phyloP scores from a whole-genome alignment of 2,329 filamentous ascomycete species.

The Fusarium sp. region DNA sequence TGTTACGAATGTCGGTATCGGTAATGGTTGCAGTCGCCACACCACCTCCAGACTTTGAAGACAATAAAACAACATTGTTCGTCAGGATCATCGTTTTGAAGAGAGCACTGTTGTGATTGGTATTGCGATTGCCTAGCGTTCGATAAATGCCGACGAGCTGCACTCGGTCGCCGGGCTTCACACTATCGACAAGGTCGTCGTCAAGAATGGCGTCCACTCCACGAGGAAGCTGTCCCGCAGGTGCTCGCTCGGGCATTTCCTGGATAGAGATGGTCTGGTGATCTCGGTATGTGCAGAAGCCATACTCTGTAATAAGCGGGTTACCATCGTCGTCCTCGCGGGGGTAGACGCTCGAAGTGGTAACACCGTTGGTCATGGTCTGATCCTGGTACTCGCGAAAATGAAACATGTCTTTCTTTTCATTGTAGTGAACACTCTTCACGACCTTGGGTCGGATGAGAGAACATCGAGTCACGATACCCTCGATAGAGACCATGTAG shows the following conservation, averaged over 20 bases:
- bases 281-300: conserved; percentile 93
- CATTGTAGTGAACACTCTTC: conserved; percentile 97
- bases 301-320: conserved; percentile 93
- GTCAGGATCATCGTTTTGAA: conserved; percentile 95
- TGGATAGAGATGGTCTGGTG: conserved; percentile 98
- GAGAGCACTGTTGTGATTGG: conserved; percentile 87
- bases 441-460: conserved; percentile 97
- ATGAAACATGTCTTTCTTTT: conserved; percentile 86
- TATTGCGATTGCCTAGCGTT: conserved; percentile 94
- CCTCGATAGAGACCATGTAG: conserved; percentile 96
- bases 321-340: conserved; percentile 95
- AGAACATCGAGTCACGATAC: conserved; percentile 96
- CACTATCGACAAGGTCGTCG: conserved; percentile 93
- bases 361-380: conserved; percentile 94
- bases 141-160: conserved; percentile 97
- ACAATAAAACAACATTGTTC: conserved; percentile 94
- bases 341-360: conserved; percentile 92
- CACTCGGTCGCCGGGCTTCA: conserved; percentile 95
- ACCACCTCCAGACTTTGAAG: conserved; percentile 94
- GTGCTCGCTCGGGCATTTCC: conserved; percentile 97
- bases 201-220: conserved; percentile 97
- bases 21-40: conserved; percentile 93
- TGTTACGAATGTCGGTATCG: conserved; percentile 96
- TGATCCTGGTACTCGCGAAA: conserved; percentile 94
- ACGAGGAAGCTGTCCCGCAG: conserved; percentile 92